Evolutionary conservation across 2,329 filamentous ascomycete species (phyloP).

Genomic region (Aschersonia sp.): DNA sequence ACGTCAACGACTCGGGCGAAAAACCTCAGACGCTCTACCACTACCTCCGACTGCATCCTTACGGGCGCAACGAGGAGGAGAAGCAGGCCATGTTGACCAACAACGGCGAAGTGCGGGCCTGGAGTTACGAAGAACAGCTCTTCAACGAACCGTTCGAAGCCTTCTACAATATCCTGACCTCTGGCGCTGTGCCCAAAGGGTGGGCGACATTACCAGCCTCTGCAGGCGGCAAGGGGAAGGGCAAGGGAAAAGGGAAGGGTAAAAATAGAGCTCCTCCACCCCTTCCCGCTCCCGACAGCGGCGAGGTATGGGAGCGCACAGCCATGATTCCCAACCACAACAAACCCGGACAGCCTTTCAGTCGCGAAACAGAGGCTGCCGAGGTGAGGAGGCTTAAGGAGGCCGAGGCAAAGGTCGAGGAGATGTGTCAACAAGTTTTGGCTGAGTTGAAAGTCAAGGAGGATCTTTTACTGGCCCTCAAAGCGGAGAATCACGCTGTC

Average conservation of each 20-base stretch:
- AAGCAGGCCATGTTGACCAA: constrained; percentile 43
- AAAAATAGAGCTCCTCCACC: constrained; percentile 26
- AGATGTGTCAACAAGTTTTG: constrained; percentile 43
- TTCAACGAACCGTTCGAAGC: constrained; percentile 95
- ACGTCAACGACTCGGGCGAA: constrained; percentile 73
- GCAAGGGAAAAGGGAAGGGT: constrained; percentile 37
- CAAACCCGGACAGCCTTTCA: constrained; percentile 57
- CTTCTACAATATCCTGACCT: constrained; percentile 77
- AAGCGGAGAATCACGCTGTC: constrained; percentile 30
- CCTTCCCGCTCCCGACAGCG: constrained; percentile 21
- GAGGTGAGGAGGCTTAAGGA: constrained; percentile 48
- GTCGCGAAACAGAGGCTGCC: constrained; percentile 51
- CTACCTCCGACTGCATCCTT: constrained; percentile 80
- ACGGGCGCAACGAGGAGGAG: constrained; percentile 66
- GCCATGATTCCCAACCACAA: constrained; percentile 61
- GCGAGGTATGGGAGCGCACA: constrained; percentile 48
- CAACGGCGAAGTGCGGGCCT: constrained; percentile 55
- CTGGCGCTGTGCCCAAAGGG: constrained; percentile 44
- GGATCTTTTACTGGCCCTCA: constrained; percentile 43
- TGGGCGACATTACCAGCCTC: constrained; percentile 13
- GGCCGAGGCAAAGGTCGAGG: constrained; percentile 48
- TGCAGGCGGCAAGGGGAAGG: constrained; percentile 23
- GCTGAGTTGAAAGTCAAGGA: constrained; percentile 52
- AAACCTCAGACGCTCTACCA: constrained; percentile 96
- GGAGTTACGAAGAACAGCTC: constrained; percentile 84